phyloP scores from a whole-genome alignment of 2,329 filamentous ascomycete genomes.

The Cladosporium sp. region DNA sequence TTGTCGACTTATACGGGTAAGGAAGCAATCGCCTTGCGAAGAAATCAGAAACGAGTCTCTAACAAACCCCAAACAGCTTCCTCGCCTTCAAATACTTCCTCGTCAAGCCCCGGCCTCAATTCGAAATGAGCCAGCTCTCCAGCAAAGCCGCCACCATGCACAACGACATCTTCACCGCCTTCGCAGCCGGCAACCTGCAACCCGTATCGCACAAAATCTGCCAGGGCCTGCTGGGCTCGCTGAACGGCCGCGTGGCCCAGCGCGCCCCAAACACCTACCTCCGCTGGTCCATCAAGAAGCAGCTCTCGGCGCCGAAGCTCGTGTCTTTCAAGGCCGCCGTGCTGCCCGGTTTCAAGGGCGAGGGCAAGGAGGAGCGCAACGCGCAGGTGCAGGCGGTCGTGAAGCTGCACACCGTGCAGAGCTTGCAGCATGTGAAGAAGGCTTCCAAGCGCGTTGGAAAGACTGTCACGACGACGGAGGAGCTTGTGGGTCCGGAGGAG shows the following conservation, averaged over 20 bases:
- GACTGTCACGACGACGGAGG: conserved; percentile 25
- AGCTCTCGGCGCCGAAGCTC: conserved; percentile 23
- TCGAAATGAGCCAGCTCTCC: conserved; percentile 34
- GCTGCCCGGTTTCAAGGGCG: conserved; percentile 12
- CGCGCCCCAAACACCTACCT: conserved; percentile 31
- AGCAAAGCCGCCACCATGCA: conserved; percentile 39
- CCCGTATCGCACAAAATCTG: conserved; percentile 19
- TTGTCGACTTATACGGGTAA: not conserved
- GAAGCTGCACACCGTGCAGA: conserved; percentile 25
- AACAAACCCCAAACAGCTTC: not conserved
- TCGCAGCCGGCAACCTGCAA: conserved; percentile 38
- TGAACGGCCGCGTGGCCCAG: conserved; percentile 32
- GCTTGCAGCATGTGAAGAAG: conserved; percentile 22
- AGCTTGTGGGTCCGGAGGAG: conserved; percentile 24
- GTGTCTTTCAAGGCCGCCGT: conserved; percentile 22
- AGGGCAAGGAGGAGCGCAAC: not conserved
- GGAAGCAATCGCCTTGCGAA: not conserved
- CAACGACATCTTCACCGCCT: conserved; percentile 42
- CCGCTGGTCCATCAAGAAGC: conserved; percentile 28
- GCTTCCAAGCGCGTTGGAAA: conserved; percentile 6
- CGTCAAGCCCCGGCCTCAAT: conserved; percentile 22
- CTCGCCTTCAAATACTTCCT: conserved; percentile 3
- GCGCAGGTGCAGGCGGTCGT: conserved; percentile 28
- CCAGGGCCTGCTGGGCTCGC: conserved; percentile 19
- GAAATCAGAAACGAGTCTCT: too few relatives aligned